Percentiles rank a stretch among this genome's conserved stretches.
phyloP scores from a whole-genome alignment of 805 yeast genomes.

The Kluyveromyces wickerhamii region DNA sequence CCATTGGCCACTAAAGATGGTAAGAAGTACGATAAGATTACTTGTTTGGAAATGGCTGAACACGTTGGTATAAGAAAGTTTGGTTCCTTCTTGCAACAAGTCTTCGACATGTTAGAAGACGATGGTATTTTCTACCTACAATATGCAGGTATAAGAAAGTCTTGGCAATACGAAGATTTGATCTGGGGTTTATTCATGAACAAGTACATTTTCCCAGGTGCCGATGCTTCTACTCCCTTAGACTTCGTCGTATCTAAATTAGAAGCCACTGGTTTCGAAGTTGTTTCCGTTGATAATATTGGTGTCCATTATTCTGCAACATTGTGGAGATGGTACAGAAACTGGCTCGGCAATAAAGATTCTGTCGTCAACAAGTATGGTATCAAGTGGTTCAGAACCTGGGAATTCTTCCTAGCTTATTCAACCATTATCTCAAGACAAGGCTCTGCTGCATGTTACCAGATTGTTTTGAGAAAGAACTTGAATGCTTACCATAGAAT shows the following conservation, averaged over 20 bases:
- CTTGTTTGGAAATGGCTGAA: constrained; percentile 93
- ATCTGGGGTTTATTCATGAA: constrained; percentile 95
- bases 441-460: constrained; percentile 89
- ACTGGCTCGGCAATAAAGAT: constrained; percentile 83
- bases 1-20: constrained; percentile 55
- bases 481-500: constrained; percentile 76
- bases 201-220: constrained; percentile 95
- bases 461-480: constrained; percentile 85
- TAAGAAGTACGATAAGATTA: constrained; percentile 62
- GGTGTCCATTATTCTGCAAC: constrained; percentile 93
- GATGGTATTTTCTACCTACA: constrained; percentile 85
- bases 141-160: constrained; percentile 83
- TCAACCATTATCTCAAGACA: constrained; percentile 84
- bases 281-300: constrained; percentile 74
- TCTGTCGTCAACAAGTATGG: constrained; percentile 75
- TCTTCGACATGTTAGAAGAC: constrained; percentile 80
- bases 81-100: constrained; percentile 66
- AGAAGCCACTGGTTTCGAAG: constrained; percentile 82
- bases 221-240: constrained; percentile 91
- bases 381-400: constrained; percentile 81
- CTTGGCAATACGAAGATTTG: constrained; percentile 91
- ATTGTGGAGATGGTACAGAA: constrained; percentile 88
- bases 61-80: constrained; percentile 91
- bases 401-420: constrained; percentile 83
- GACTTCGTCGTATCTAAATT: constrained; percentile 70